Conservation (phyloP, 805 yeast species). For the Yamadazyma olivae region DNA sequence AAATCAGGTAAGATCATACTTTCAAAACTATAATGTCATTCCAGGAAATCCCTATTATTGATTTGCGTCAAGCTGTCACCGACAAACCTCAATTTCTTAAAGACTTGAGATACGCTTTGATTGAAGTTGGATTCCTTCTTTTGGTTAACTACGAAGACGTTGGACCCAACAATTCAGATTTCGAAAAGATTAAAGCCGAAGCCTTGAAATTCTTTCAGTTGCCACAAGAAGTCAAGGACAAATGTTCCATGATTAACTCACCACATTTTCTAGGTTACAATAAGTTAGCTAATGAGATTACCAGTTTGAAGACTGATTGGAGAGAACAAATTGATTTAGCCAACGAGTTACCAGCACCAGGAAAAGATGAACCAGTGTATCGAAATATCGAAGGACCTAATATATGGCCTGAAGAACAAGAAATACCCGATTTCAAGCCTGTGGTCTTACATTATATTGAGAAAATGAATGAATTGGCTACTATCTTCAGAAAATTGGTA, state of each 20-base stretch:
- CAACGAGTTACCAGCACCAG: constrained; percentile 46
- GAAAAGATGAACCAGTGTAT: constrained; percentile 38
- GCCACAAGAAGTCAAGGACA: constrained; percentile 42
- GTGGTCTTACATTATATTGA: constrained; percentile 40
- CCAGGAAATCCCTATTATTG: constrained; percentile 43
- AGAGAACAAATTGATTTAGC: constrained; percentile 64
- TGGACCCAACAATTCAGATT: constrained; percentile 42
- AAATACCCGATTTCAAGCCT: constrained; percentile 43
- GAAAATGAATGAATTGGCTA: constrained; percentile 44
- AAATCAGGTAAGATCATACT: no score
- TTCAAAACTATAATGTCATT: constrained; percentile 38
- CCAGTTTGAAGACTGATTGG: constrained; percentile 52
- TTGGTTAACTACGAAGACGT: constrained; percentile 33
- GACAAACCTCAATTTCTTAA: constrained; percentile 37
- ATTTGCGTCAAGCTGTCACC: constrained; percentile 39
- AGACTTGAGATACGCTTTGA: constrained; percentile 44
- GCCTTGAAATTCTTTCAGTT: constrained; percentile 43
- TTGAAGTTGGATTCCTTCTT: constrained; percentile 54
- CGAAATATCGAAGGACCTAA: constrained; percentile 57
- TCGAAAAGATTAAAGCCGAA: constrained; percentile 35
- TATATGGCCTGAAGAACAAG: constrained; percentile 45
- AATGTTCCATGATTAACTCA: constrained; percentile 51
- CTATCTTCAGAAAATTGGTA: constrained; percentile 42
- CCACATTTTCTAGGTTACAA: constrained; percentile 62
- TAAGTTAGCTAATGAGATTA: constrained; percentile 54